Evolutionary conservation across 192 early-diverging fungal species (phyloP).

Genomic region (Coemansia sp.): DNA sequence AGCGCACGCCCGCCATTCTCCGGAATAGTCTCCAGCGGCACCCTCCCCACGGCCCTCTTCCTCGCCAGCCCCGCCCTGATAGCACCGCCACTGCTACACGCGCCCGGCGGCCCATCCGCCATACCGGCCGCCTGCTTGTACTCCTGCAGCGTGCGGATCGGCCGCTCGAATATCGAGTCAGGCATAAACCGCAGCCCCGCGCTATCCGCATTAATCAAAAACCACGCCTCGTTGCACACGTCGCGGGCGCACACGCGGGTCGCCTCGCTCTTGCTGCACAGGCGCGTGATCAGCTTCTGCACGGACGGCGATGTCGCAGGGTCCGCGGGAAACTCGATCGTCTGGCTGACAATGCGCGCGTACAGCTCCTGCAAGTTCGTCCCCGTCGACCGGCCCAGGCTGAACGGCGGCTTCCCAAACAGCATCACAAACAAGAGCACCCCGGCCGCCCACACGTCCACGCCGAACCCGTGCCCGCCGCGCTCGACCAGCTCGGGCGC

Average conservation of each 20-base stretch:
- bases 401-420: slow-evolving; percentile 86
- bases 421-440: slow-evolving; percentile 91
- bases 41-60: neutral
- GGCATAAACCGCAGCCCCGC: slow-evolving; percentile 30
- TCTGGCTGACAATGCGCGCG: slow-evolving; percentile 30
- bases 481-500: slow-evolving; percentile 93
- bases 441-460: slow-evolving; percentile 93
- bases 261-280: slow-evolving; percentile 69
- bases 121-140: slow-evolving; percentile 10
- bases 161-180: slow-evolving; percentile 35
- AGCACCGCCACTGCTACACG: neutral
- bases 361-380: slow-evolving; percentile 42
- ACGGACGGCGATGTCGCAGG: slow-evolving; percentile 60
- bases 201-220: slow-evolving; percentile 20
- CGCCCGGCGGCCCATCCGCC: no score
- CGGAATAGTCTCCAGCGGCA: slow-evolving; percentile 34
- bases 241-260: slow-evolving; percentile 33
- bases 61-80: neutral
- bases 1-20: slow-evolving; percentile 15
- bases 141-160: slow-evolving; percentile 38
- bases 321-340: slow-evolving; percentile 65
- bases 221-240: slow-evolving; percentile 35
- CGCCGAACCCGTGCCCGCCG: slow-evolving; percentile 88
- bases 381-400: slow-evolving; percentile 9
- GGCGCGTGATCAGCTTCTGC: slow-evolving; percentile 61